phyloP scores from a whole-genome alignment of 2,329 filamentous ascomycete species.

The Fusarium falciforme region DNA sequence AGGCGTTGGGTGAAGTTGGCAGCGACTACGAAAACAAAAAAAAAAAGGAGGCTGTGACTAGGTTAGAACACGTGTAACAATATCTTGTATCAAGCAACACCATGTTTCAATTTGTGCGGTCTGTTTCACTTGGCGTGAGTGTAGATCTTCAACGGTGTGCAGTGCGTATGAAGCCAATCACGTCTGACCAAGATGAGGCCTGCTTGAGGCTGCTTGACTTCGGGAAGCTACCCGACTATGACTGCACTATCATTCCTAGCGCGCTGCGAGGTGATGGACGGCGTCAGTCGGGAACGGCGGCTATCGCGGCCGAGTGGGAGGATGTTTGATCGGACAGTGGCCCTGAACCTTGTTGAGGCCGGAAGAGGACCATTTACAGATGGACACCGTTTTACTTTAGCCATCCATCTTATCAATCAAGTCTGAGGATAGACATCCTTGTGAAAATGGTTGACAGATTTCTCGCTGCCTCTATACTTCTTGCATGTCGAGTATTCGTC shows the following conservation, averaged over 20 bases:
- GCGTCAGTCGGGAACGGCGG: neutral
- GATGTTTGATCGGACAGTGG: neutral
- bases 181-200: neutral
- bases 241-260: neutral
- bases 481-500: neutral
- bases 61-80: neutral
- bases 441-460: neutral
- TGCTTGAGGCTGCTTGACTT: neutral
- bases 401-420: neutral
- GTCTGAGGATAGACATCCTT: neutral
- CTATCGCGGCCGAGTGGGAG: neutral
- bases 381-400: neutral
- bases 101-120: neutral
- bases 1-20: slow-evolving; percentile 23
- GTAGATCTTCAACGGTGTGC: neutral
- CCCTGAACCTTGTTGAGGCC: neutral
- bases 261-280: neutral
- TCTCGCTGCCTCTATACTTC: neutral
- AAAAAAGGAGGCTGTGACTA: neutral
- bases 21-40: slow-evolving; percentile 2
- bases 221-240: neutral
- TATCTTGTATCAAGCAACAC: neutral
- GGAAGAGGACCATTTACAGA: neutral
- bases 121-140: neutral
- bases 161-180: neutral